Conservation (phyloP, 805 yeast genomes). For the Yarrowia yakushimensis region DNA sequence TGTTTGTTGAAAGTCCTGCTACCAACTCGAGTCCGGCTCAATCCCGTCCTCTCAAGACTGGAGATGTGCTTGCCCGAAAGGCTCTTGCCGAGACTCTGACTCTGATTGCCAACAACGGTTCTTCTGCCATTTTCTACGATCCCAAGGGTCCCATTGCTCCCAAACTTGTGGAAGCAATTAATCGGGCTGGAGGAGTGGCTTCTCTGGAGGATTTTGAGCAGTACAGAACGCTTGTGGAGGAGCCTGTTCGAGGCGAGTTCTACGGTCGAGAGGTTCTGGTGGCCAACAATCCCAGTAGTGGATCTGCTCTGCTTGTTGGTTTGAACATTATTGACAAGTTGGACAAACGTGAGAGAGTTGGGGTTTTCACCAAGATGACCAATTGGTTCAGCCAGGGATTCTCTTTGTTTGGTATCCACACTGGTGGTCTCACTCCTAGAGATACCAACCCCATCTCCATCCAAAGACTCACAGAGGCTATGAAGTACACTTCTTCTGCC, state of each 20-base stretch:
- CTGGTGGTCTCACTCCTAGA: neutral
- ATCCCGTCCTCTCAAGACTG: constrained; percentile 38
- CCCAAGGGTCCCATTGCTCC: constrained; percentile 72
- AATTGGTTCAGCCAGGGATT: neutral
- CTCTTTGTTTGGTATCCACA: neutral
- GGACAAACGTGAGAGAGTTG: constrained; percentile 34
- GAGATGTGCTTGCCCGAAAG: constrained; percentile 61
- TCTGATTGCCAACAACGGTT: constrained; percentile 70
- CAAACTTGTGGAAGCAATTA: constrained; percentile 50
- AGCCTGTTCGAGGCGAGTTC: constrained; percentile 44
- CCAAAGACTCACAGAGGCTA: constrained; percentile 73
- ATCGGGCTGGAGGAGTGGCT: constrained; percentile 63
- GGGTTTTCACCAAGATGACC: neutral
- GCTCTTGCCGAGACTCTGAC: constrained; percentile 64
- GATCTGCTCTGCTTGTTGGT: constrained; percentile 76
- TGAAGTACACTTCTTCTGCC: constrained; percentile 92
- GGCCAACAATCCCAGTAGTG: constrained; percentile 74
- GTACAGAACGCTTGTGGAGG: constrained; percentile 52
- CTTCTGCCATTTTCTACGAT: constrained; percentile 75
- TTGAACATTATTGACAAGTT: constrained; percentile 57
- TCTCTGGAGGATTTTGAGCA: constrained; percentile 59
- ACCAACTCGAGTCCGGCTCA: neutral
- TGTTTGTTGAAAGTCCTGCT: constrained; percentile 24
- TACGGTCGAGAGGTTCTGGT: constrained; percentile 49
- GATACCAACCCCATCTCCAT: constrained; percentile 50